Evolutionary conservation across 108 stramenopile species (phyloP), one percentile per base, ranked within the genome.

Genomic region (Mayamaea pseudoterrestris): DNA sequence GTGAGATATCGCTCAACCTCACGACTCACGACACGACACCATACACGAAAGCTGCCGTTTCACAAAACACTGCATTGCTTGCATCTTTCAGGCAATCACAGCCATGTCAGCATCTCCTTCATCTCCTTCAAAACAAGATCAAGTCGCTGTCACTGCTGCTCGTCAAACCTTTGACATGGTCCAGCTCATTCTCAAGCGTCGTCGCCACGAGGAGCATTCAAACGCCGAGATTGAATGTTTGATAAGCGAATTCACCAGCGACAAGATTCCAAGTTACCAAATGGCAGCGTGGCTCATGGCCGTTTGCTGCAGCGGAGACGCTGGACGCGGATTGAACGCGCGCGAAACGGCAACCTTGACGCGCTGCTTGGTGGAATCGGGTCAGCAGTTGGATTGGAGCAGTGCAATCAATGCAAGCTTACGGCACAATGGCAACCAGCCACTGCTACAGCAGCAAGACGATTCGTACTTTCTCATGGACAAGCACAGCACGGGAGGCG

Each of bases 251-350:
- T 73, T 47, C 47, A 41, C 18, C 20, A 30, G 12, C n/a, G 76
- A 71, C 5, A 43, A 68, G 14, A 62, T 90, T 14, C 78, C 78
- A 12, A 81, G 85, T 21, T 90, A 90, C 54, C 89, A 90, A 71
- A 83, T 90, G 83, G 48, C 78, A 12, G 83, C 89, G 7, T 83
- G 83, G 78, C 68, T 90, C 32, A 90, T 90, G 89, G 81, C 89
- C 1, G 68, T 90, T 5, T 83, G 82, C 51, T 39, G 37, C 20
- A n/a, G n/a, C n/a, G n/a, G n/a, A n/a, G n/a, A n/a, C n/a, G n/a
- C n/a, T n/a, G 73, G 74, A 48, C 56, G 66, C 25, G 76, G 79
- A 0, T 69, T 89, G 81, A 71, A 64, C 5, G 53, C 35, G 9
- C 49, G 61, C 21, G 88, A 90, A 59, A 85, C 89, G 2, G 77